phyloP scores from a whole-genome alignment of 108 stramenopile species.

The Aurantiochytrium sp. region DNA sequence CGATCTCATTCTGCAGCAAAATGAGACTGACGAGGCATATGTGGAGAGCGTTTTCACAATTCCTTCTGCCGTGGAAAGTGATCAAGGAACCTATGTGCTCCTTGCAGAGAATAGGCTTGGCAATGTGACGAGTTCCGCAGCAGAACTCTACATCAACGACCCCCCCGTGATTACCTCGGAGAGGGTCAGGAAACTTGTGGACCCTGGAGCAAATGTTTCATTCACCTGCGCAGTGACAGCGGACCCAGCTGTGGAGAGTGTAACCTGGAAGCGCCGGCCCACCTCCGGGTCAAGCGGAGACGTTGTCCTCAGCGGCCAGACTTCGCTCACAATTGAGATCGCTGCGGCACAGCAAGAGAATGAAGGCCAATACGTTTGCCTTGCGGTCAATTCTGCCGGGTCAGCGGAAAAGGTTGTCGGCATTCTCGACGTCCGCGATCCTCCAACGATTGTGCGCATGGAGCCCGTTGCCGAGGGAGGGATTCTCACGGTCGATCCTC shows the following conservation, averaged over 20 bases:
- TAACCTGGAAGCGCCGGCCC: not conserved
- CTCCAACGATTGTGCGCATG: not conserved
- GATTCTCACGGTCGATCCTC: not conserved
- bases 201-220: not conserved
- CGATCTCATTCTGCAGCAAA: not conserved
- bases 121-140: not conserved
- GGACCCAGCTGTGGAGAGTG: not conserved
- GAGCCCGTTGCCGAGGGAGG: not conserved
- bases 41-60: not conserved
- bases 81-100: not conserved
- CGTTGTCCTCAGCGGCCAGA: not conserved
- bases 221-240: not conserved
- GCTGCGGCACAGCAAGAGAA: not conserved
- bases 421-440: not conserved
- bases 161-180: not conserved
- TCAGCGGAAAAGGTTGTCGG: not conserved
- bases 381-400: not conserved
- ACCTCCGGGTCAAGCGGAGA: not conserved
- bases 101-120: not conserved
- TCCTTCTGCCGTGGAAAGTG: not conserved
- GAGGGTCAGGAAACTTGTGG: not conserved
- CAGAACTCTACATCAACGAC: not conserved
- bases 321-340: not conserved
- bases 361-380: not conserved
- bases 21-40: not conserved